Percentiles rank a stretch among this genome's conserved stretches.
These are phyloP conservation scores for Cairneyella variabilis DNA, from an alignment of 495 filamentous ascomycete species.

Conservation along the genomic window DNA sequence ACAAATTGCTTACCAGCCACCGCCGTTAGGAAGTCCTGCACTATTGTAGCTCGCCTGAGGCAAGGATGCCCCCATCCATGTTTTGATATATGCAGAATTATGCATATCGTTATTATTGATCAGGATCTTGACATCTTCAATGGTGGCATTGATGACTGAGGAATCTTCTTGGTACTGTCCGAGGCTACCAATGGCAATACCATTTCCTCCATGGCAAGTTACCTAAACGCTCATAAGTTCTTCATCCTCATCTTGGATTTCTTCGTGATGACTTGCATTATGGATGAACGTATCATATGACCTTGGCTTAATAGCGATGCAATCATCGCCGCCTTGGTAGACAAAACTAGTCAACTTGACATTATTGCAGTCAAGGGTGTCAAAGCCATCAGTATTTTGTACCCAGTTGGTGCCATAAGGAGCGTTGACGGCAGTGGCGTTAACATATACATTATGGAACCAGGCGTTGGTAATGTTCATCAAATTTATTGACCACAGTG, in stretches of 20 bases:
- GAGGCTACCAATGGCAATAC: conserved; percentile 52
- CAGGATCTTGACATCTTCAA: conserved; percentile 45
- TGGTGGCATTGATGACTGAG: conserved; percentile 40
- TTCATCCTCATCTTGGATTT: too few relatives aligned
- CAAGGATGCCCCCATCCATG: conserved; percentile 48
- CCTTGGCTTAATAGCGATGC: conserved; percentile 54
- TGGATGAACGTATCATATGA: conserved; percentile 47
- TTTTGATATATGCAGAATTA: conserved; percentile 54
- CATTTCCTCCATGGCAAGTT: conserved; percentile 51
- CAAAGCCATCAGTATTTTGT: conserved; percentile 56
- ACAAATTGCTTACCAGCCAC: conserved; percentile 42
- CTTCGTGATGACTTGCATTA: too few relatives aligned
- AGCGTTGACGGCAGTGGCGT: conserved; percentile 46
- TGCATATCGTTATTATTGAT: conserved; percentile 45
- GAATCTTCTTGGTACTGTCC: conserved; percentile 56
- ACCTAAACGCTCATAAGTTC: too few relatives aligned
- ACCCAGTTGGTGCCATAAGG: conserved; percentile 54
- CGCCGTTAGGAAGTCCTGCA: conserved; percentile 42
- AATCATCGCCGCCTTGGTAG: conserved; percentile 59
- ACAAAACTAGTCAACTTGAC: conserved; percentile 46
- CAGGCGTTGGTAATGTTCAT: conserved; percentile 55
- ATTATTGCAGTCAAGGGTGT: conserved; percentile 54
- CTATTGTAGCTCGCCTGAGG: conserved; percentile 45
- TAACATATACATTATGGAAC: conserved; percentile 47
- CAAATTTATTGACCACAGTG: conserved; percentile 51